Evolutionary conservation across 73 alveolate genomes (phyloP).

Genomic region (Halteria grandinella): DNA sequence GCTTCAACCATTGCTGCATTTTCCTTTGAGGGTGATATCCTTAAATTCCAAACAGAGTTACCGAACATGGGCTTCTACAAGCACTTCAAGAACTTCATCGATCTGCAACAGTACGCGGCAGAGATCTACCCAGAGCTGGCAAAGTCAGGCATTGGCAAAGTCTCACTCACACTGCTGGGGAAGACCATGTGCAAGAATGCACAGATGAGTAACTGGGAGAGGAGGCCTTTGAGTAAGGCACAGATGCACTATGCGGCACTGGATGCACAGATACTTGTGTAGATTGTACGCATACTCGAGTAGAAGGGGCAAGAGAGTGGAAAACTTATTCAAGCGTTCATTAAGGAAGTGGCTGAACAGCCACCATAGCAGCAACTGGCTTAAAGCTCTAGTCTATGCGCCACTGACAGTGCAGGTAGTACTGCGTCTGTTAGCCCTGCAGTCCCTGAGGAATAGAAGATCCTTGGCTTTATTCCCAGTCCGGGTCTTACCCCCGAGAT

Average conservation of each 20-base stretch:
- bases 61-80: slow-evolving; percentile 63
- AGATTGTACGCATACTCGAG: not conserved
- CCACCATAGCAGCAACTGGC: slow-evolving; percentile 16
- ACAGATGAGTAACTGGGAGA: slow-evolving; percentile 91
- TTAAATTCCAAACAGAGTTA: slow-evolving; percentile 47
- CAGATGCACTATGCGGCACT: slow-evolving; percentile 91
- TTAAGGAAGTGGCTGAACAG: not conserved
- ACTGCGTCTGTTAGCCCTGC: too few relatives aligned
- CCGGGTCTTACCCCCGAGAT: slow-evolving; percentile 21
- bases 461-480: not conserved
- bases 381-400: not conserved
- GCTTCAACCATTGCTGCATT: slow-evolving; percentile 73
- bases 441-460: slow-evolving; percentile 6
- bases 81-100: slow-evolving; percentile 47
- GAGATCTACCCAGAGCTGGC: slow-evolving; percentile 52
- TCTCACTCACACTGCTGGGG: slow-evolving; percentile 69
- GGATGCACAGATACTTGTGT: slow-evolving; percentile 79
- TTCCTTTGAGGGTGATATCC: slow-evolving; percentile 70
- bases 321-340: not conserved
- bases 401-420: not conserved
- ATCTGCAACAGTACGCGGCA: slow-evolving; percentile 64
- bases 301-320: slow-evolving; percentile 15
- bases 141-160: slow-evolving; percentile 74
- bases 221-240: slow-evolving; percentile 82
- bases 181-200: slow-evolving; percentile 79